Evolutionary conservation across 257 asterid species (phyloP), one percentile per base, ranked within the genome.

Genomic region (Avicennia marina): DNA sequence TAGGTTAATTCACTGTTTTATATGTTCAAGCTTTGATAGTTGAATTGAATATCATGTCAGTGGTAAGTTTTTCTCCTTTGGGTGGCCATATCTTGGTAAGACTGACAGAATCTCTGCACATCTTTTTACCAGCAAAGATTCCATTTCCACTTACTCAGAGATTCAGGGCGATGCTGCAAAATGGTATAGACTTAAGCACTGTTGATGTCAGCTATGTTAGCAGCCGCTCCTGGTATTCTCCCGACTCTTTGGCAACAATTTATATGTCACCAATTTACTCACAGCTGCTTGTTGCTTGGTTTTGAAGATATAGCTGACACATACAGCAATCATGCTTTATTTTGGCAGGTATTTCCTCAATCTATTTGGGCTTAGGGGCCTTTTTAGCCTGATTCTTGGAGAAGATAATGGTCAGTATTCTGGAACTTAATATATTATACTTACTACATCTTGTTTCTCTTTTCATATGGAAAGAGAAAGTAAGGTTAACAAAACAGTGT

Each of bases 181-280:
- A 85, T 55, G 95, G 91, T 12, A 82, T 85, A 53, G 91, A 82
- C 71, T n/a, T n/a, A n/a, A n/a, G n/a, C n/a, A 78, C 91, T 0
- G 95, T 85, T 70, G 91, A 85, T 66, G 95, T 85, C 72, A 85
- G 89, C 83, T 85, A 85, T 54, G 91, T 85, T 47, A 82, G 95
- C 75, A 80, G 95, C 62, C 88, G 95, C 16, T 85, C 95, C 63
- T 85, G 95, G 95, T 85, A 82, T 45, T 41, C 50, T 36, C 42
- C 16, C 47, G n/a, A 27, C 41, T 21, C 20, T 0, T 26, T 60
- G 4, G 38, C 2, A 25, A n/a, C n/a, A n/a, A n/a, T n/a, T n/a
- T n/a, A n/a, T n/a, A n/a, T n/a, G n/a, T n/a, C n/a, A n/a, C n/a
- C n/a, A n/a, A n/a, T 62, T 26, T 6, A 16, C 16, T 11, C 24